Base-by-base conservation (phyloP, 2,329 filamentous ascomycete genomes). In the Stachybotrys chlorohalonatus region DNA sequence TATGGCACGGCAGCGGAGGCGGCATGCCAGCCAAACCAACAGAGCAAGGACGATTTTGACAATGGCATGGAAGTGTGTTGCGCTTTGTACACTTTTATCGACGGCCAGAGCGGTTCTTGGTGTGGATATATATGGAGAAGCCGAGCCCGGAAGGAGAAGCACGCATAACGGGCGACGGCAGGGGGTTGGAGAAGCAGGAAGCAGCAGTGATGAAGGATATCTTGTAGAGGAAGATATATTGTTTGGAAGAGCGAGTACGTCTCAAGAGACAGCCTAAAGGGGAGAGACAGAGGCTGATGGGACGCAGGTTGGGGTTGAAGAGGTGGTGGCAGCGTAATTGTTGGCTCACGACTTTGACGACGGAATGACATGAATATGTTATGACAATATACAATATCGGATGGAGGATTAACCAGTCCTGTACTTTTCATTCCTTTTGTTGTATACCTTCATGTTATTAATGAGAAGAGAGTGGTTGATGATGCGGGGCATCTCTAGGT, bases 361-460 rank as follows among this genome's bases (percentile, higher is more conserved):
- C 59, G 63, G 63, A 64, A 65, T 64, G 63, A 63, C 57, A 66
- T 64, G 64, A 67, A 68, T 60, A 68, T 64, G 61, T 63, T 67
- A 68, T 63, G 66, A 67, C 60, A 53, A 52, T 52, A 52, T 32
- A 52, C 16, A 36, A 52, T 52, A 52, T 52, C 36, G 46, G 9
- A 13, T 8, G 46, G n/a, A 47, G 46, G 16, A 16, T 24, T 24
- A 4, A 24, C 24, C 60, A 61, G 57, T 59, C 64, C 59, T 61
- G 49, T 58, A 57, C 13, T 15, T 53, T 49, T 49, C 54, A 47
- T 47, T 9, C 24, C 24, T 24, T 24, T 24, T 24, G 24, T 24
- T 24, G 24, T 24, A 24, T 24, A 24, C 24, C 24, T 42, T 42
- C 13, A 42, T 42, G 36, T 42, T 42, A 13, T 24, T 4, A 42